Base-by-base conservation (phyloP, 1,284 basidiomycete species). In the Omphalotus olearius region DNA sequence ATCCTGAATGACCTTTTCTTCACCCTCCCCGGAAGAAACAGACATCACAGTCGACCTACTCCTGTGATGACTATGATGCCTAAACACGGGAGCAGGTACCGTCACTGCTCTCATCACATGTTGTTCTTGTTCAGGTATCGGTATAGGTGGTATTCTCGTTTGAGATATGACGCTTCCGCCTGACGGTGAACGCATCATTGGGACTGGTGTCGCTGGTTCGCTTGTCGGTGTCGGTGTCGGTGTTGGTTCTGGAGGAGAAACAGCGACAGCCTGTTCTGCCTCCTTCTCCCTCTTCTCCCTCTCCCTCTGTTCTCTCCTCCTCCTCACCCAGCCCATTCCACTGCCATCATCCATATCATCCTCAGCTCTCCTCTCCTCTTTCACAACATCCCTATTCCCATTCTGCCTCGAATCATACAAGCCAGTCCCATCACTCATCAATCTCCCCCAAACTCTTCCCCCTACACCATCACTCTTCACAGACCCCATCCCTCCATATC, bases 401-500 rank as follows among this genome's bases (percentile, higher is more conserved):
- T 56, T 60, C 33, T 60, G 62, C 56, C 47, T 59, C 16, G 63
- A 66, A 26, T 66, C 66, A 55, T 56, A 59, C 48, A 55, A 57
- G 26, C 52, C 56, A 45, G 57, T 64, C 6, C 59, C 63, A 16
- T 61, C 62, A 41, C 69, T 69, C 57, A 74, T 71, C 16, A 78
- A 55, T 17, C 70, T 66, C 51, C 67, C 66, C 79, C 72, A 82
- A 46, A 58, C 62, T 47, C 54, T 56, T 28, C 62, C 59, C 18
- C 63, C 64, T 42, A 61, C 60, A 42, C 62, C 61, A 42, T 69
- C 68, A 56, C 69, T 72, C 47, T 68, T 70, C 4, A 88, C 84
- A 48, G 78, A 81, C 25, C 88, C 88, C 88, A 91, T 90, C 2
- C 88, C 88, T 45, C 88, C 88, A 56, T 88, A 88, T 1, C 88